Percentiles rank a stretch among this genome's conserved stretches.
Conservation (phyloP, 2,329 filamentous ascomycete species). For the Ploettnerulaceae sp. region DNA sequence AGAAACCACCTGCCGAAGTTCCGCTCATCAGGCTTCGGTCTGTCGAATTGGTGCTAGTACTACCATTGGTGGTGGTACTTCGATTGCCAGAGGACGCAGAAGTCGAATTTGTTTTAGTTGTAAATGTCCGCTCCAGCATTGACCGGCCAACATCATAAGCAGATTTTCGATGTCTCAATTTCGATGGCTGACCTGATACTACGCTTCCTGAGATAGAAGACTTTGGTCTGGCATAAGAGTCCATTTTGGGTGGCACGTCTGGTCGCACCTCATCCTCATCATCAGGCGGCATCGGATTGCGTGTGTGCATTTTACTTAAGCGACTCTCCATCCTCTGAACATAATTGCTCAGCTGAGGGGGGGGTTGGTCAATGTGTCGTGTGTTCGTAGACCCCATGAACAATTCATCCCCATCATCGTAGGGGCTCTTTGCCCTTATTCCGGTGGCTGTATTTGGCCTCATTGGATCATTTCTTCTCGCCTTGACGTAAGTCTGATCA, state of each 20-base stretch:
- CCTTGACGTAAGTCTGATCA: slow-evolving; percentile 40
- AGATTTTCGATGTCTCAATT: slow-evolving; percentile 62
- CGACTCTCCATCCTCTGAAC: slow-evolving; percentile 88
- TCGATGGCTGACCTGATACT: slow-evolving; percentile 36
- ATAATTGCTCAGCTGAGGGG: slow-evolving; percentile 76
- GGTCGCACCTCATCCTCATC: slow-evolving; percentile 24
- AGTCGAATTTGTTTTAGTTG: slow-evolving; percentile 81
- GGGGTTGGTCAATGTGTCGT: slow-evolving; percentile 47
- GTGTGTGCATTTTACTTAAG: slow-evolving; percentile 40
- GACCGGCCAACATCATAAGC: slow-evolving; percentile 71
- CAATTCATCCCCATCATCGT: slow-evolving; percentile 50
- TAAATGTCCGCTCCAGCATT: slow-evolving; percentile 72
- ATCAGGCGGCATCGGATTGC: slow-evolving; percentile 16
- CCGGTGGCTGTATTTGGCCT: slow-evolving; percentile 73
- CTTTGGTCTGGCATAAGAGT: slow-evolving; percentile 49
- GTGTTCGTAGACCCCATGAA: slow-evolving; percentile 22
- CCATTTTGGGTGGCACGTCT: slow-evolving; percentile 44
- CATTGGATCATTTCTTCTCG: slow-evolving; percentile 32
- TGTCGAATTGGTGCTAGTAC: slow-evolving; percentile 70
- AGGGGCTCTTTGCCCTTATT: slow-evolving; percentile 48
- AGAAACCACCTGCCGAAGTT: slow-evolving; percentile 82
- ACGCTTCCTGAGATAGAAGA: slow-evolving; percentile 49
- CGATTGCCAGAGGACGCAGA: slow-evolving; percentile 69
- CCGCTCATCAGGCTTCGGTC: slow-evolving; percentile 91
- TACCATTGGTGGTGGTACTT: slow-evolving; percentile 60